Evolutionary conservation across 2,329 filamentous ascomycete genomes (phyloP).

Genomic region (Epichloe brachyelytri): DNA sequence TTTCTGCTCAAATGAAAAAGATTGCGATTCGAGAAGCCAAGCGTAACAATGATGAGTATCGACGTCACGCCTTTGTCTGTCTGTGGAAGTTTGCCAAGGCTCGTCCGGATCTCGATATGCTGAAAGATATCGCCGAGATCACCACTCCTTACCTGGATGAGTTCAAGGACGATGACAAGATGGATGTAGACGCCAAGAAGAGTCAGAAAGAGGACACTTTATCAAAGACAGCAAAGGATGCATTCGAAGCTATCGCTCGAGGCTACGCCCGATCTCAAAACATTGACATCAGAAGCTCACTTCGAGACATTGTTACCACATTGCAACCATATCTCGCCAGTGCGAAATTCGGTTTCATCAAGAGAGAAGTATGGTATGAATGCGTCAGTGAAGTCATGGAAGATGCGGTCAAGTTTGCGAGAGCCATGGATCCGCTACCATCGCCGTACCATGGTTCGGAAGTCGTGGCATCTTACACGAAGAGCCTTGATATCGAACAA

Average conservation of each 20-base stretch:
- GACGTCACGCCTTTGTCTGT: conserved; percentile 58
- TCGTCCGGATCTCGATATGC: conserved; percentile 56
- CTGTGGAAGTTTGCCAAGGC: conserved; percentile 61
- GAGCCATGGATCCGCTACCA: conserved; percentile 10
- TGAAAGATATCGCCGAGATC: conserved; percentile 51
- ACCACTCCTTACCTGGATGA: conserved; percentile 50
- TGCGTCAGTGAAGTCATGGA: conserved; percentile 34
- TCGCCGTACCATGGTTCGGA: conserved; percentile 7
- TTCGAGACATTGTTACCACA: conserved; percentile 26
- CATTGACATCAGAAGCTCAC: conserved; percentile 19
- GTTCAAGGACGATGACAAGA: conserved; percentile 43
- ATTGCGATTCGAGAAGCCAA: conserved; percentile 79
- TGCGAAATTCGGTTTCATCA: conserved; percentile 27
- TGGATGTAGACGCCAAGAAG: conserved; percentile 53
- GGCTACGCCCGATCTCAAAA: conserved; percentile 34
- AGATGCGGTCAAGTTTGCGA: conserved; percentile 19
- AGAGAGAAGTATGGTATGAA: conserved; percentile 40
- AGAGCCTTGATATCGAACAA: conserved; percentile 32
- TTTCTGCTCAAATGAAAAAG: conserved; percentile 61
- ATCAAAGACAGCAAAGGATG: conserved; percentile 33
- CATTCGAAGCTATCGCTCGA: conserved; percentile 35
- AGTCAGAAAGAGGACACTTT: conserved; percentile 29
- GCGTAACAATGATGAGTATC: conserved; percentile 76
- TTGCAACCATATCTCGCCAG: conserved; percentile 29
- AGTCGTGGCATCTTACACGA: conserved; percentile 26